Percentiles rank a stretch among this genome's conserved stretches.
phyloP scores from a whole-genome alignment of 169 alveolate species.

The Theileria parva region DNA sequence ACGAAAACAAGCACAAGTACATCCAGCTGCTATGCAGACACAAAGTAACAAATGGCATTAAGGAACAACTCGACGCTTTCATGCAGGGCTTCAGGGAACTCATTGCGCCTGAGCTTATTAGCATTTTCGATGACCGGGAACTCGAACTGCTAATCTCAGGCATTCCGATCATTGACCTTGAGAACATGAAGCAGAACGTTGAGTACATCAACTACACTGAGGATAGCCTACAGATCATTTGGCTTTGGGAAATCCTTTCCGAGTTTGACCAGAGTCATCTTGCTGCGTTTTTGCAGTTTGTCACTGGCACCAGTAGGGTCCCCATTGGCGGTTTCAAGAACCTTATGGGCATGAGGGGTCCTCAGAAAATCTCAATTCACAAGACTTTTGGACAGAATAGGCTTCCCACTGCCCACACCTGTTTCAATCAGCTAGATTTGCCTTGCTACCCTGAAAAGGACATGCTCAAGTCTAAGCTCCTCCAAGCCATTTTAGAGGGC shows the following conservation, averaged over 20 bases:
- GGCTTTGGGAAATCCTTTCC: conserved; percentile 94
- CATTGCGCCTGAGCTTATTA: conserved; percentile 92
- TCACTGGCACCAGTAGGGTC: conserved; percentile 87
- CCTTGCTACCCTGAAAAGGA: conserved; percentile 96
- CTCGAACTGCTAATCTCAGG: conserved; percentile 96
- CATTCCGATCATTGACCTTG: conserved; percentile 96
- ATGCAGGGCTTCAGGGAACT: conserved; percentile 96
- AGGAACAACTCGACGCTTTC: conserved; percentile 94
- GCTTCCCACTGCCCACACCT: conserved; percentile 98
- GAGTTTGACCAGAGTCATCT: conserved; percentile 89
- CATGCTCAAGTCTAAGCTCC: conserved; percentile 85
- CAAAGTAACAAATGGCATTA: conserved; percentile 91
- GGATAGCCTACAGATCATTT: conserved; percentile 82
- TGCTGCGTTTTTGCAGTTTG: conserved; percentile 89
- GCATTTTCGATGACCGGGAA: conserved; percentile 95
- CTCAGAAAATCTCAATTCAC: conserved; percentile 94
- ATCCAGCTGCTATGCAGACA: conserved; percentile 91
- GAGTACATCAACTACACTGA: conserved; percentile 92
- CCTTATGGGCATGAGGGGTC: conserved; percentile 98
- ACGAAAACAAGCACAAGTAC: conserved; percentile 93
- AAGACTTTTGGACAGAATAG: conserved; percentile 88
- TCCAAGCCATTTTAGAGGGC: conserved; percentile 92
- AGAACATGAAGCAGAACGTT: conserved; percentile 93
- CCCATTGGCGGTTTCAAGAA: conserved; percentile 98
- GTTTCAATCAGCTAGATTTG: conserved; percentile 96